Conservation (phyloP, 371 early-diverging fungal species). For the Mucor indicus region DNA sequence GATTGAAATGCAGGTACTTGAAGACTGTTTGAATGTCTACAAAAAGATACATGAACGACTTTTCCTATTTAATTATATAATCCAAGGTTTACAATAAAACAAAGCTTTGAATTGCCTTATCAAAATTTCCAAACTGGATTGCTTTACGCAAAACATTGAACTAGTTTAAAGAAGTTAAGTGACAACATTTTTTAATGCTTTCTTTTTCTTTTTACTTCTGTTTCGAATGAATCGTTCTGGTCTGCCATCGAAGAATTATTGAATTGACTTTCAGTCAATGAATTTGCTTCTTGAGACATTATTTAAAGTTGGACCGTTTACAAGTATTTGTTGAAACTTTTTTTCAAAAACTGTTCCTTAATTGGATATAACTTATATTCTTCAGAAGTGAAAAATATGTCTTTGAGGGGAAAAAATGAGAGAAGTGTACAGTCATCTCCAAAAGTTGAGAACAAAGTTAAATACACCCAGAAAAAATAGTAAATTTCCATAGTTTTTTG, state of each 20-base stretch:
- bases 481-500: too few relatives aligned
- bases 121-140: conserved; percentile 16
- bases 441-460: too few relatives aligned
- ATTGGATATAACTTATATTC: too few relatives aligned
- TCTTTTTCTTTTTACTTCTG: conserved; percentile 4
- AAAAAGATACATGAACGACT: not conserved
- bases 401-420: too few relatives aligned
- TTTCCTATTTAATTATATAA: not conserved
- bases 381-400: too few relatives aligned
- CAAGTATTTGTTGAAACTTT: too few relatives aligned
- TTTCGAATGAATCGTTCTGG: conserved; percentile 5
- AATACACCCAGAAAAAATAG: too few relatives aligned
- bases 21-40: conserved; percentile 36
- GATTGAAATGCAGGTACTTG: conserved; percentile 31
- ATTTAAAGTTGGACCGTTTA: too few relatives aligned
- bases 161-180: not conserved
- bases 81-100: conserved; percentile 19
- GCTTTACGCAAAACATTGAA: conserved; percentile 2
- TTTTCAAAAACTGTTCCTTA: too few relatives aligned
- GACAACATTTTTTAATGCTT: not conserved
- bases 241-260: not conserved
- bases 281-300: conserved; percentile 9
- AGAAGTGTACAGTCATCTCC: too few relatives aligned
- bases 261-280: not conserved
- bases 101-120: conserved; percentile 23